Base-by-base conservation (phyloP, 2,329 filamentous ascomycete species). In the Fusarium keratoplasticum region DNA sequence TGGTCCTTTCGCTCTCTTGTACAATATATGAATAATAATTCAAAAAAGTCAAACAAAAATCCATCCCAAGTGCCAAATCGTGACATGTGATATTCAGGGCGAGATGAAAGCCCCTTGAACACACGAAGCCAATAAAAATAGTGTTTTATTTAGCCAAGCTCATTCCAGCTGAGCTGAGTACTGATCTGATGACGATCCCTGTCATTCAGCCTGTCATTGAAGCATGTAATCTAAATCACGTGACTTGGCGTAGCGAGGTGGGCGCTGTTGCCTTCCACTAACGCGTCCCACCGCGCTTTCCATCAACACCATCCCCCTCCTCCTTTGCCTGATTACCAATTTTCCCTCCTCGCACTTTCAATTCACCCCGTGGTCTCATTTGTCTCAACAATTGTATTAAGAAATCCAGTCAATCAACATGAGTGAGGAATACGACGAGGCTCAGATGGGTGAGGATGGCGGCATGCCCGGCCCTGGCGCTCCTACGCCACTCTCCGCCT, bases 401-500 rank as follows among this genome's bases (percentile, higher is more conserved):
- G 54, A 13, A 14, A 2, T n/a, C 25, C n/a, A 27, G 47, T 52
- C 31, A 42, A 27, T 47, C 50, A 80, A 60, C 59, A 88, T 89
- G 87, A 84, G 84, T 16, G 83, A 86, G 42, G 83, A 92, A 72
- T 90, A 91, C 40, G 94, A 97, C 74, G 92, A 92, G 70, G 89
- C 89, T 66, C 90, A 91, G 77, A 82, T 79, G 75, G 86, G 80
- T 66, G 95, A 96, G 66, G 95, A 97, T 69, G 88, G 89, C 77
- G 89, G 91, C 71, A 89, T 91, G 80, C 91, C 93, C 65, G 95
- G 94, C 13, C 96, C 96, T 67, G 96, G 96, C 74, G 96, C 96
- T n/a, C 96, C 96, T 4, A 98, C 95, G 65, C 95, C 96, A 55
- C 88, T 99, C 31, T 87, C 89, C 57, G 93, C 94, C 55, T 88